Evolutionary conservation across 805 yeast genomes (phyloP), one percentile per base, ranked within the genome.

Genomic region (Jamesozyma rosinii): DNA sequence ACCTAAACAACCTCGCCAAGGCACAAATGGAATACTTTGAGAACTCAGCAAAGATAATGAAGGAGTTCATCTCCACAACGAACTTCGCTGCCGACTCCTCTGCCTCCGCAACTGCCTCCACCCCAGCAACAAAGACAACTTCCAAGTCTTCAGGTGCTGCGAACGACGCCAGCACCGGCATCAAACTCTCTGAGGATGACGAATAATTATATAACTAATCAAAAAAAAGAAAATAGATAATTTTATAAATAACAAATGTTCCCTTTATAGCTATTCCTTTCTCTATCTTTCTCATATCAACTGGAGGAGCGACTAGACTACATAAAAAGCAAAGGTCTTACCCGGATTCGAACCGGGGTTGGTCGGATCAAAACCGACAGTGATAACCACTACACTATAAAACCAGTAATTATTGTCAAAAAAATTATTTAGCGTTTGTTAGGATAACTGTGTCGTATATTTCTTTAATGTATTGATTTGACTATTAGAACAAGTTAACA

Each of bases 281-380:
- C n/a, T n/a, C n/a, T n/a, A n/a, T n/a, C n/a, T n/a, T n/a, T n/a
- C n/a, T n/a, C n/a, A n/a, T n/a, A n/a, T n/a, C n/a, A n/a, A n/a
- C n/a, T n/a, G n/a, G n/a, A n/a, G n/a, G n/a, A n/a, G n/a, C n/a
- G n/a, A n/a, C n/a, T n/a, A n/a, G n/a, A n/a, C n/a, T n/a, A n/a
- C n/a, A n/a, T 5, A 46, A 31, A 31, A 31, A 34, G 20, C 11
- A 48, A 48, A 77, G 83, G 82, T 77, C 84, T 75, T 75, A 74
- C 83, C 83, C 83, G 83, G 83, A 76, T 76, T 78, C 83, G 84
- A 78, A 78, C 83, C 77, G 83, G 83, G 82, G 83, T 78, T 76
- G 78, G 70, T 65, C 75, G 83, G 83, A 78, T 78, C 83, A 78
- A 75, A 78, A 78, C 83, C 83, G 76, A 76, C 71, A 70, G 83